Evolutionary conservation across 169 alveolate species (phyloP).

Genomic region (Besnoitia besnoiti): DNA sequence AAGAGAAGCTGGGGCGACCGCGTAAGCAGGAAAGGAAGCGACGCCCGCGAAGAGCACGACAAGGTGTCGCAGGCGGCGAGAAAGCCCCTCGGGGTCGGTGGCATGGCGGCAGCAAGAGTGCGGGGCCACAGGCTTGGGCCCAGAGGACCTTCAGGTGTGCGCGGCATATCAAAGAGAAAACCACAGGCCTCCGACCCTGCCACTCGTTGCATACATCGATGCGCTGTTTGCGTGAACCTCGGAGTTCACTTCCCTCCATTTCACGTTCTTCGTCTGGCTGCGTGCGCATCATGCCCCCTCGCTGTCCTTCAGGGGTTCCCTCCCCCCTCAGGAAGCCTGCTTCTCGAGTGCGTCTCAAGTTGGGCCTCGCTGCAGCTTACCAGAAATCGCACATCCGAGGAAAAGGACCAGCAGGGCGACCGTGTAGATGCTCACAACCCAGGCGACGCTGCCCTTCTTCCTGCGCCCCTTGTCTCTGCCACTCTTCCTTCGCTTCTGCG

Average conservation of each 20-base stretch:
- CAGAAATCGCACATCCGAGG: constrained; percentile 8
- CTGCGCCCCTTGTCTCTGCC: background rate
- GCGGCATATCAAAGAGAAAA: too few species aligned
- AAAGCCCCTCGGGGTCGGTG: too few species aligned
- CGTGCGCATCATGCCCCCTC: too few species aligned
- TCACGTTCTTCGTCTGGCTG: too few species aligned
- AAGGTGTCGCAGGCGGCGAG: too few species aligned
- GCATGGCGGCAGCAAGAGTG: too few species aligned
- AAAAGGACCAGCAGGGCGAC: constrained; percentile 8
- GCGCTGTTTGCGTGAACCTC: too few species aligned
- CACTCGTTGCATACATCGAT: too few species aligned
- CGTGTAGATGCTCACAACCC: constrained; percentile 8
- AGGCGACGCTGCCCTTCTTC: background rate
- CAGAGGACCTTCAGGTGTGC: too few species aligned
- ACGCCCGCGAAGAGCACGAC: background rate
- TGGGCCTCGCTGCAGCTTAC: background rate
- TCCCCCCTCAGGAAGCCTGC: background rate
- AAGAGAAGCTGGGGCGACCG: background rate
- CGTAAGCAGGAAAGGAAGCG: background rate
- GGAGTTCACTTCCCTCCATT: too few species aligned
- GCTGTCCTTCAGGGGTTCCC: background rate
- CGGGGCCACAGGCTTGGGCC: too few species aligned
- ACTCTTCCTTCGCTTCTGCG: background rate
- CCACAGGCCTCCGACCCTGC: too few species aligned
- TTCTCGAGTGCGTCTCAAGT: background rate